Percentiles rank a stretch among this genome's conserved stretches.
phyloP scores from a whole-genome alignment of 805 yeast species.

The Pichia occidentalis region DNA sequence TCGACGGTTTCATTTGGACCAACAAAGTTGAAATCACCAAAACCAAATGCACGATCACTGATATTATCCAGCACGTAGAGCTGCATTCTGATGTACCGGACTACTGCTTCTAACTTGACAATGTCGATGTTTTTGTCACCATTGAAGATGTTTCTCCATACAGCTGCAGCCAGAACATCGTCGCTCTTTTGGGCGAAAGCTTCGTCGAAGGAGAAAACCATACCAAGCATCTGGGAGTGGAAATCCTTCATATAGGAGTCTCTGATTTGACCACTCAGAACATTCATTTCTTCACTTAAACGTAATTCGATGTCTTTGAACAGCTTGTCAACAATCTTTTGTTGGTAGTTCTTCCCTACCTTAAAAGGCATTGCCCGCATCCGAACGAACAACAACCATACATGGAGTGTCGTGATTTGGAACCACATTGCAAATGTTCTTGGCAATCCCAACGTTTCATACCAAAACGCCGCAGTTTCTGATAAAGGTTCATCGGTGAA shows the following conservation, averaged over 20 bases:
- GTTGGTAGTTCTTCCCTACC: slow-evolving; percentile 85
- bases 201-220: slow-evolving; percentile 87
- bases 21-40: slow-evolving; percentile 80
- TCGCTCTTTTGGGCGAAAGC: slow-evolving; percentile 71
- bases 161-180: slow-evolving; percentile 66
- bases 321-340: slow-evolving; percentile 80
- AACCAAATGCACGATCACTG: slow-evolving; percentile 88
- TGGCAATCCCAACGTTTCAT: slow-evolving; percentile 75
- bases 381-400: slow-evolving; percentile 89
- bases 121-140: slow-evolving; percentile 77
- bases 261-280: slow-evolving; percentile 71
- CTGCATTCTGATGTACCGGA: slow-evolving; percentile 87
- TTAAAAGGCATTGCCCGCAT: slow-evolving; percentile 95
- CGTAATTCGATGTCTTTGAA: slow-evolving; percentile 87
- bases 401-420: slow-evolving; percentile 83
- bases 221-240: slow-evolving; percentile 84
- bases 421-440: slow-evolving; percentile 93
- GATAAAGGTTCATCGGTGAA: slow-evolving; percentile 68
- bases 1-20: slow-evolving; percentile 75
- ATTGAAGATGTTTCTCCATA: slow-evolving; percentile 88
- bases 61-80: slow-evolving; percentile 78
- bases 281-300: slow-evolving; percentile 79
- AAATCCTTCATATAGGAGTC: slow-evolving; percentile 86
- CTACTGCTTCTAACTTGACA: slow-evolving; percentile 77
- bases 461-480: slow-evolving; percentile 75